A percentile compares a stretch with the other conserved stretches of the same genome.
phyloP scores from a whole-genome alignment of 2,329 filamentous ascomycete genomes.

The Corynespora cassiicola region DNA sequence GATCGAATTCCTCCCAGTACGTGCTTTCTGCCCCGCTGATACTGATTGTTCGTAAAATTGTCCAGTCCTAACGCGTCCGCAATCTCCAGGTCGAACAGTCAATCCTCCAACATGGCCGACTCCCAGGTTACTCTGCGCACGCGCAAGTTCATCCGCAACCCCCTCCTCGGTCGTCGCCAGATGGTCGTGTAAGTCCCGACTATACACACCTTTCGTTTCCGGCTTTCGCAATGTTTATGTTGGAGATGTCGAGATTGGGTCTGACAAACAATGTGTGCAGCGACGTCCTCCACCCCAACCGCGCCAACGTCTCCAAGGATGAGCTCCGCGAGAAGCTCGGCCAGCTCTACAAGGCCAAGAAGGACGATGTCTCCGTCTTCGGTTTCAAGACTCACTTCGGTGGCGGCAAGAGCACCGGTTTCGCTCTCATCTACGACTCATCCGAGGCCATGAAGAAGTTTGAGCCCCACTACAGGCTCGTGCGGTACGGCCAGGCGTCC shows the following conservation, averaged over 20 bases:
- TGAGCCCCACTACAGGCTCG: constrained; percentile 96
- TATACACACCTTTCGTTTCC: too few relatives aligned
- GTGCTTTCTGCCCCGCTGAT: constrained; percentile 15
- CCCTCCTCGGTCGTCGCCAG: constrained; percentile 97
- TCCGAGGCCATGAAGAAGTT: constrained; percentile 99
- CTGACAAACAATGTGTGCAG: constrained; percentile 61
- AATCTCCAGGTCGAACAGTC: constrained; percentile 36
- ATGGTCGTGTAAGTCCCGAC: constrained; percentile 85
- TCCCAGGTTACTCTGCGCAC: constrained; percentile 71
- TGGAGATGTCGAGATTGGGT: constrained; percentile 21
- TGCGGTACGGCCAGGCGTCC: constrained; percentile 87
- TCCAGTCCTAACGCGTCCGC: constrained; percentile 20
- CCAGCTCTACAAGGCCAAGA: constrained; percentile 96
- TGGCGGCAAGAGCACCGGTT: constrained; percentile 99
- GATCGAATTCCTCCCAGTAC: constrained; percentile 44
- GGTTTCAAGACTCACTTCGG: constrained; percentile 98
- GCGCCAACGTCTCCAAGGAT: constrained; percentile 98
- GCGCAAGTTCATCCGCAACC: constrained; percentile 99
- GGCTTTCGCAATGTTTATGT: too few relatives aligned
- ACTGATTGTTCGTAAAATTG: too few relatives aligned
- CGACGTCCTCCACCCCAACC: constrained; percentile 99
- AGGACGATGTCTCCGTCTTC: constrained; percentile 97
- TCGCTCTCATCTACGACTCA: constrained; percentile 98
- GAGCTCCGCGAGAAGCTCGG: constrained; percentile 95
- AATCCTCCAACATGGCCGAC: constrained; percentile 79